These are phyloP conservation scores for Chrysopogon serrulatus DNA, from an alignment of 176 grass and related monocot species.

Conservation along the genomic window DNA sequence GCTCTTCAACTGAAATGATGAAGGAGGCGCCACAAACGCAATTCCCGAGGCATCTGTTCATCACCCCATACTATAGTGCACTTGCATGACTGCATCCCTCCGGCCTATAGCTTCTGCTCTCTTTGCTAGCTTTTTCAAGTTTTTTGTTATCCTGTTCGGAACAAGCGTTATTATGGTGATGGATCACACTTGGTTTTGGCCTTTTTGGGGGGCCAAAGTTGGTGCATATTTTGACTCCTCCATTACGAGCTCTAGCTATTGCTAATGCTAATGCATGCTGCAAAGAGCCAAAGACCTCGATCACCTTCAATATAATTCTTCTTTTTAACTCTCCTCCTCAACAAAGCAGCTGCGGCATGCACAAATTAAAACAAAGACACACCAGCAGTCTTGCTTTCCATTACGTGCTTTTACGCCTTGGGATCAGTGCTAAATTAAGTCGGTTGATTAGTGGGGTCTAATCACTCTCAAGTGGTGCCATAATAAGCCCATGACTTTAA, in stretches of 20 bases:
- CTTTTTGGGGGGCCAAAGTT: slow-evolving; percentile 4
- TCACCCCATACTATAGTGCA: not conserved
- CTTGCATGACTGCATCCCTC: not conserved
- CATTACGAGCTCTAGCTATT: slow-evolving; percentile 16
- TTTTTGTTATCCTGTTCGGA: slow-evolving; percentile 27
- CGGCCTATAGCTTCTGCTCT: slow-evolving; percentile 11
- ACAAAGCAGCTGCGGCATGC: slow-evolving; percentile 12
- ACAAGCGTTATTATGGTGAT: slow-evolving; percentile 12
- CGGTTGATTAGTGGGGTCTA: slow-evolving; percentile 52
- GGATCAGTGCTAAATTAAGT: slow-evolving; percentile 48
- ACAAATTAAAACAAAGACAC: slow-evolving; percentile 18
- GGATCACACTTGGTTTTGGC: not conserved
- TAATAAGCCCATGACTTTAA: slow-evolving; percentile 33
- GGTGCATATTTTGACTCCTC: slow-evolving; percentile 33
- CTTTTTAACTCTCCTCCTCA: slow-evolving; percentile 5
- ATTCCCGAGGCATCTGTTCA: slow-evolving; percentile 31
- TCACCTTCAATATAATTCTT: not conserved
- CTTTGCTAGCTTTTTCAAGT: not conserved
- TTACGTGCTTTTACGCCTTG: slow-evolving; percentile 25
- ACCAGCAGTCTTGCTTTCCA: slow-evolving; percentile 13
- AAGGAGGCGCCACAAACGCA: slow-evolving; percentile 33
- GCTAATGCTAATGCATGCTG: not conserved
- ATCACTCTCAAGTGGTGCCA: slow-evolving; percentile 47
- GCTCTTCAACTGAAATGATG: slow-evolving; percentile 32
- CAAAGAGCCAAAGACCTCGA: slow-evolving; percentile 13